Conservation (phyloP, 345 rosid species). For the Hibiscus trionum region DNA sequence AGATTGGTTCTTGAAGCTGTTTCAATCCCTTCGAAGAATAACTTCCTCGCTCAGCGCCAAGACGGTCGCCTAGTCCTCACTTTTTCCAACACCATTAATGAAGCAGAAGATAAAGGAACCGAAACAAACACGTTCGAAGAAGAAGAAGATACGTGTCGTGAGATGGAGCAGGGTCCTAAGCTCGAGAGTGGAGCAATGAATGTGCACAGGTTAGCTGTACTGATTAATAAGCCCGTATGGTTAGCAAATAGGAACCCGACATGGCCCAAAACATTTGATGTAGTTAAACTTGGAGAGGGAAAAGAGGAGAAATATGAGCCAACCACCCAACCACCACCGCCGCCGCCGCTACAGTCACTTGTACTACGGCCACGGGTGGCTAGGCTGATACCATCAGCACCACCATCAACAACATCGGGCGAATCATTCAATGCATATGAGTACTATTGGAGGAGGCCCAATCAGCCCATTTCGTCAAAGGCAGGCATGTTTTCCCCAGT, state of each 20-base stretch:
- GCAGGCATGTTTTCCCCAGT: background rate
- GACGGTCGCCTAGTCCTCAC: constrained; percentile 88
- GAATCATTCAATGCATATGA: constrained; percentile 57
- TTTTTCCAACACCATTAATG: constrained; percentile 21
- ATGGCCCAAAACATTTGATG: constrained; percentile 39
- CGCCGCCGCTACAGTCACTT: constrained; percentile 33
- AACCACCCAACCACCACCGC: background rate
- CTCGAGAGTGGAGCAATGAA: constrained; percentile 26
- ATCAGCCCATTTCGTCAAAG: constrained; percentile 20
- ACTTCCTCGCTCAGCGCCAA: constrained; percentile 65
- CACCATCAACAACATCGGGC: constrained; percentile 16
- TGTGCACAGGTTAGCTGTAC: constrained; percentile 47
- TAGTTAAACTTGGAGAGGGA: constrained; percentile 16
- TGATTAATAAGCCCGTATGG: constrained; percentile 42
- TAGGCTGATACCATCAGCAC: constrained; percentile 30
- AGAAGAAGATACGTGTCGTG: constrained; percentile 6
- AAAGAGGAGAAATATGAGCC: constrained; percentile 23
- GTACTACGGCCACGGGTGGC: constrained; percentile 45
- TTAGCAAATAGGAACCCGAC: constrained; percentile 37
- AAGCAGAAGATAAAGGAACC: background rate
- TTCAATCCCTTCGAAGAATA: constrained; percentile 57
- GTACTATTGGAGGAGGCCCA: constrained; percentile 54
- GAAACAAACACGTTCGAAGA: constrained; percentile 1
- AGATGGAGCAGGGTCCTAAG: constrained; percentile 29
- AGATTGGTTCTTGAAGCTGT: constrained; percentile 87